Conservation (phyloP, 2,329 filamentous ascomycete genomes). For the Phialophora chinensis region DNA sequence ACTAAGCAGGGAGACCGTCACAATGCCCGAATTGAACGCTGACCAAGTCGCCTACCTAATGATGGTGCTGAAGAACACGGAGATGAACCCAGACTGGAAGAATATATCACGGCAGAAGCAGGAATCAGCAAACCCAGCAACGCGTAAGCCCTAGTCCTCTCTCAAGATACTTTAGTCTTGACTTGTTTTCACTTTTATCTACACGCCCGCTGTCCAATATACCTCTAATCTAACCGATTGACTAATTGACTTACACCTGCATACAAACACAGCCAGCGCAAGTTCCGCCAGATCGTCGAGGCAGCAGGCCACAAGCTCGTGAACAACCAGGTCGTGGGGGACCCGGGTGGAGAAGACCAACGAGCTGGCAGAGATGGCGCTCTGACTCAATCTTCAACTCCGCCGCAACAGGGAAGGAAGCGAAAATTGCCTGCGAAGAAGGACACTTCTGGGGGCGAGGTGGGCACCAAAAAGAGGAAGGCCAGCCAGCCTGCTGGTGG, state of each 20-base stretch:
- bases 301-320: constrained; percentile 4
- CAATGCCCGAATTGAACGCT: neutral
- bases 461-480: neutral
- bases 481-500: neutral
- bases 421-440: neutral
- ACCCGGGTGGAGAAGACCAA: neutral
- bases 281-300: constrained; percentile 8
- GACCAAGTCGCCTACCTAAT: constrained; percentile 1
- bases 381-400: neutral
- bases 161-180: too few species aligned
- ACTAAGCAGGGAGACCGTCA: neutral
- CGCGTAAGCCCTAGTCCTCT: neutral
- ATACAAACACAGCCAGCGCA: neutral
- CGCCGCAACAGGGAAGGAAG: neutral
- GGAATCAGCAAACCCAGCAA: constrained; percentile 5
- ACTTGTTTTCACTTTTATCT: too few species aligned
- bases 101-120: neutral
- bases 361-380: neutral
- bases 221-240: too few species aligned
- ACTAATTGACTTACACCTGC: too few species aligned
- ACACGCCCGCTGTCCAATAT: too few species aligned
- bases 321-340: neutral
- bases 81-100: constrained; percentile 3
- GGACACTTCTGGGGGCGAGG: neutral
- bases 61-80: constrained; percentile 3